phyloP scores from a whole-genome alignment of 805 yeast genomes.

The Brettanomyces naardenensis region DNA sequence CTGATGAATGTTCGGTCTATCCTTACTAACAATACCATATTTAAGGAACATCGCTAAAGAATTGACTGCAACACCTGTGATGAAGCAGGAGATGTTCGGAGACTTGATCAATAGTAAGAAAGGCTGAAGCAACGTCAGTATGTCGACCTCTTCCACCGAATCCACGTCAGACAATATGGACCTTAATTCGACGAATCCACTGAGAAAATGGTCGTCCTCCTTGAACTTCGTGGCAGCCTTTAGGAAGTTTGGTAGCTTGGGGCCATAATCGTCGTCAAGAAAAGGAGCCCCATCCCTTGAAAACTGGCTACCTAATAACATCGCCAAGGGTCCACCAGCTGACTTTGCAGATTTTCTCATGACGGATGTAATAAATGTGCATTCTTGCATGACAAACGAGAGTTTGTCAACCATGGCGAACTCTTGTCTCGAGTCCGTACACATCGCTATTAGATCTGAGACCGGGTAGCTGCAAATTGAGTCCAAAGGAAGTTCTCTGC shows the following conservation, averaged over 20 bases:
- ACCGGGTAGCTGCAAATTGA: no score
- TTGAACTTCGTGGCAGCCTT: constrained; percentile 22
- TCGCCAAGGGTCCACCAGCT: constrained; percentile 64
- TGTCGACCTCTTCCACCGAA: constrained; percentile 50
- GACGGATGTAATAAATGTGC: constrained; percentile 76
- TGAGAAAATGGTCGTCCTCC: constrained; percentile 50
- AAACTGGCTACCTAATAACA: constrained; percentile 59
- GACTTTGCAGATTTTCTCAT: constrained; percentile 83
- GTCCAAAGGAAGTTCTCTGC: no score
- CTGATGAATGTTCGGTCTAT: constrained; percentile 46
- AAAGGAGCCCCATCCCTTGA: constrained; percentile 19
- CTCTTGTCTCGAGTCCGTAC: neutral
- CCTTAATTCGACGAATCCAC: constrained; percentile 74
- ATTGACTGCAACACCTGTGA: constrained; percentile 74
- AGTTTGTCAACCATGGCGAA: constrained; percentile 1
- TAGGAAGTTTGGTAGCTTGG: constrained; percentile 20
- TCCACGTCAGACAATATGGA: constrained; percentile 54
- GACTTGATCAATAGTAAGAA: constrained; percentile 78
- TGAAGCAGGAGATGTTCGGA: constrained; percentile 76
- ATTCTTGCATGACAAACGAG: constrained; percentile 80
- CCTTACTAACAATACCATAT: constrained; percentile 53
- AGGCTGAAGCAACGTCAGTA: constrained; percentile 75
- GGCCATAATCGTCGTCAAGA: constrained; percentile 21
- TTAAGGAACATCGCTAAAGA: constrained; percentile 68
- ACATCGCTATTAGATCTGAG: no score